These are phyloP conservation scores for Aspergillus affinis DNA, from an alignment of 495 filamentous ascomycete species.

Conservation along the genomic window DNA sequence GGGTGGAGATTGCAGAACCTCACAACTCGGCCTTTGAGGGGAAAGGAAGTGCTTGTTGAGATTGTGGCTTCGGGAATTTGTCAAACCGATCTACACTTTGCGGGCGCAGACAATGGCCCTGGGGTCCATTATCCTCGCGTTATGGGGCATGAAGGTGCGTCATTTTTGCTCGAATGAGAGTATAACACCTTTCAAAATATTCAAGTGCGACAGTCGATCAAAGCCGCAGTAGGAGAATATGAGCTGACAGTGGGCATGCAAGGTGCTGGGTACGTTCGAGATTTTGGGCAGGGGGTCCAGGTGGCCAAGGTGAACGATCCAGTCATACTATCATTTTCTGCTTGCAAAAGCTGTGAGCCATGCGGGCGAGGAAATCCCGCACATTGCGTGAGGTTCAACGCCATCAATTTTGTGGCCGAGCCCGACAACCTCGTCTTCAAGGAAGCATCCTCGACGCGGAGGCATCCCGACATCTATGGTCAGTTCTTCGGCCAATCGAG, in stretches of 20 bases:
- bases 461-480: constrained; percentile 18
- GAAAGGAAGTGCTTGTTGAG: constrained; percentile 35
- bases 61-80: constrained; percentile 41
- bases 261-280: constrained; percentile 44
- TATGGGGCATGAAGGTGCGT: constrained; percentile 24
- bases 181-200: not conserved
- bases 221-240: too few relatives aligned
- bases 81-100: constrained; percentile 36
- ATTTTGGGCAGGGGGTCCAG: constrained; percentile 35
- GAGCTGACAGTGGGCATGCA: not conserved
- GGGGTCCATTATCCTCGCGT: constrained; percentile 22
- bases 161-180: not conserved
- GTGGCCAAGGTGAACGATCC: constrained; percentile 41
- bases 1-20: constrained; percentile 26
- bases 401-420: constrained; percentile 26
- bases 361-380: constrained; percentile 18
- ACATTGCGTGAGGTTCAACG: constrained; percentile 32
- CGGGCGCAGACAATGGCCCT: constrained; percentile 9
- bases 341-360: constrained; percentile 30
- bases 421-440: constrained; percentile 13
- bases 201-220: too few relatives aligned
- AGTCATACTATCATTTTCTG: constrained; percentile 42
- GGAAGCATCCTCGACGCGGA: not conserved
- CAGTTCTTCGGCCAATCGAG: constrained; percentile 42
- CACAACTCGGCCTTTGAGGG: constrained; percentile 24